A percentile compares a stretch with the other conserved stretches of the same genome.
Conservation (phyloP, 2,329 filamentous ascomycete genomes). For the Penicillium psychrosexuale region DNA sequence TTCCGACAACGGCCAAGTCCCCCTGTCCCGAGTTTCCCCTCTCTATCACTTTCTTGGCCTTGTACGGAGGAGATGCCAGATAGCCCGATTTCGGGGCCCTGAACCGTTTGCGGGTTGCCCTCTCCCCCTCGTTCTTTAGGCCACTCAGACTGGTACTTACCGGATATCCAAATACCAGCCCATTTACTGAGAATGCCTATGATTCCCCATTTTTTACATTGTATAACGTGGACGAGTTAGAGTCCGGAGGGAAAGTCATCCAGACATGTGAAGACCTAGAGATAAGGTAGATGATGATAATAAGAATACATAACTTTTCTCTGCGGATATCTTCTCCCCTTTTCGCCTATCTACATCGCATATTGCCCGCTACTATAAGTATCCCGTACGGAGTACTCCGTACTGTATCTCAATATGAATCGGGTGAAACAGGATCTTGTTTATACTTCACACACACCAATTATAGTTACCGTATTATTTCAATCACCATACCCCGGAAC, state of each 20-base stretch:
- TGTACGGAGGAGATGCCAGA: neutral
- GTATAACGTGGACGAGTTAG: neutral
- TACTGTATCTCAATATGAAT: neutral
- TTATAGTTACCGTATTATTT: neutral
- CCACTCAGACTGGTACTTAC: constrained; percentile 14
- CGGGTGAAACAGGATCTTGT: neutral
- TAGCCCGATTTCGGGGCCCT: constrained; percentile 32
- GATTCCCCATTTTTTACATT: neutral
- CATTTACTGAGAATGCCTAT: neutral
- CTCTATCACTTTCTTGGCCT: constrained; percentile 6
- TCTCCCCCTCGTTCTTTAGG: constrained; percentile 15
- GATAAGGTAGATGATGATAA: constrained; percentile 17
- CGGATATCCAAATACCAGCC: neutral
- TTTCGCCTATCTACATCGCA: constrained; percentile 1
- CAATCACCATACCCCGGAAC: neutral
- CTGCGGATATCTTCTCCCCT: constrained; percentile 14
- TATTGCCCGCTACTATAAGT: neutral
- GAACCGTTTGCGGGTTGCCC: constrained; percentile 20
- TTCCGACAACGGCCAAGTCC: constrained; percentile 35
- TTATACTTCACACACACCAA: too few species aligned
- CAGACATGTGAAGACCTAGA: constrained; percentile 14
- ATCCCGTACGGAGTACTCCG: too few species aligned
- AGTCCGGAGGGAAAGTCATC: constrained; percentile 3
- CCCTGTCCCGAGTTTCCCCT: constrained; percentile 20
- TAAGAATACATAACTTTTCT: constrained; percentile 19